These are phyloP conservation scores for Fraxinus sp. DNA, from an alignment of 305 asterid species.

Conservation along the genomic window DNA sequence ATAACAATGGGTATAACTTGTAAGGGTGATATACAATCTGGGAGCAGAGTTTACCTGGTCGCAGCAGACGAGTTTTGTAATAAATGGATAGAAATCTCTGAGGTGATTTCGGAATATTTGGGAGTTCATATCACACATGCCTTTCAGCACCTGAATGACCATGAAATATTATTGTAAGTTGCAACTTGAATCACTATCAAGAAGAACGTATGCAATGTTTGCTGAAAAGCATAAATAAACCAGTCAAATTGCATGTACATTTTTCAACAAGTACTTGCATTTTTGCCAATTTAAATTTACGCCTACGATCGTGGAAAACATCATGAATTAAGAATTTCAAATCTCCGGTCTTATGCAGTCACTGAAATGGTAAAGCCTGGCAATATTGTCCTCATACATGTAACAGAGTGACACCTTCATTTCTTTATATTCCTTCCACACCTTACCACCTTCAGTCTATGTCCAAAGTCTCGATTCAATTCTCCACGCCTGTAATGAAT, in stretches of 20 bases:
- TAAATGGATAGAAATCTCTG: slow-evolving; percentile 82
- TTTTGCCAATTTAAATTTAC: not conserved
- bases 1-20: not conserved
- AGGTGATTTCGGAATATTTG: slow-evolving; percentile 76
- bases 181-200: not conserved
- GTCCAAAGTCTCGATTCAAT: not conserved
- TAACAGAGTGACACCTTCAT: not conserved
- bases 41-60: slow-evolving; percentile 70
- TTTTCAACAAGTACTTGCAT: not conserved
- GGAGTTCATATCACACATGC: slow-evolving; percentile 82
- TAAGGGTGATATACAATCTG: not conserved
- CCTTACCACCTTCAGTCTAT: not conserved
- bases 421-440: not conserved
- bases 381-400: not conserved
- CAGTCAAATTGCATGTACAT: not conserved
- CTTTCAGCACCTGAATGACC: slow-evolving; percentile 75
- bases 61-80: slow-evolving; percentile 88
- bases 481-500: not conserved
- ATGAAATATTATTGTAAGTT: slow-evolving; percentile 19
- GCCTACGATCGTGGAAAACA: not conserved
- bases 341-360: not conserved
- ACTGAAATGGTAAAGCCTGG: not conserved
- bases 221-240: slow-evolving; percentile 7
- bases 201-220: not conserved
- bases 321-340: not conserved